phyloP scores from a whole-genome alignment of 2,329 filamentous ascomycete species.

The Venturia aucupariae region DNA sequence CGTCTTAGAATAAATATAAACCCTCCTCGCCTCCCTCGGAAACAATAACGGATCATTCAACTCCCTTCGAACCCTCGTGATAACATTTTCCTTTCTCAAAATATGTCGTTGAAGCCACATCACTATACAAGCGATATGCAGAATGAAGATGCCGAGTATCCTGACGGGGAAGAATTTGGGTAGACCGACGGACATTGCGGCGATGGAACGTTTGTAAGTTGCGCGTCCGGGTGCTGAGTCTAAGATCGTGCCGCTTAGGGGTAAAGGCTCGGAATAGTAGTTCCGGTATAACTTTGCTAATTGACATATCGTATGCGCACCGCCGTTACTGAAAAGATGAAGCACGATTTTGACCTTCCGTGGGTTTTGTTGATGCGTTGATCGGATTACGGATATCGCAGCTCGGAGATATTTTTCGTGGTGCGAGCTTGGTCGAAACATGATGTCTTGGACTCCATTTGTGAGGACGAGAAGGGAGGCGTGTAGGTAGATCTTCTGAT shows the following conservation, averaged over 20 bases:
- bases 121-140: constrained; percentile 6
- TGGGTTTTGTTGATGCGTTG: constrained; percentile 4
- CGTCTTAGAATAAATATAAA: constrained; percentile 51
- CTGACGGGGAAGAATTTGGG: constrained; percentile 16
- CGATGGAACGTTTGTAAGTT: constrained; percentile 14
- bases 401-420: constrained; percentile 16
- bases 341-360: constrained; percentile 20
- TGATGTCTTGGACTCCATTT: constrained; percentile 19
- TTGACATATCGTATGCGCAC: constrained; percentile 21
- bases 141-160: constrained; percentile 15
- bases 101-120: constrained; percentile 2
- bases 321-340: constrained; percentile 29
- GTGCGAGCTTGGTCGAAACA: constrained; percentile 16
- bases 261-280: background rate
- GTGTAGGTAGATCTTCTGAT: constrained; percentile 20
- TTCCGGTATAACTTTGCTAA: constrained; percentile 17
- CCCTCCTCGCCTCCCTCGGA: constrained; percentile 30
- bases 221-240: constrained; percentile 23
- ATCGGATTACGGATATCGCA: constrained; percentile 18
- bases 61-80: constrained; percentile 4
- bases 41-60: constrained; percentile 12
- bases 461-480: constrained; percentile 24
- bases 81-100: constrained; percentile 5
- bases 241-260: constrained; percentile 19
- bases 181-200: constrained; percentile 18